Base-by-base conservation (phyloP, 495 filamentous ascomycete genomes). In the Recurvomyces mirabilis region DNA sequence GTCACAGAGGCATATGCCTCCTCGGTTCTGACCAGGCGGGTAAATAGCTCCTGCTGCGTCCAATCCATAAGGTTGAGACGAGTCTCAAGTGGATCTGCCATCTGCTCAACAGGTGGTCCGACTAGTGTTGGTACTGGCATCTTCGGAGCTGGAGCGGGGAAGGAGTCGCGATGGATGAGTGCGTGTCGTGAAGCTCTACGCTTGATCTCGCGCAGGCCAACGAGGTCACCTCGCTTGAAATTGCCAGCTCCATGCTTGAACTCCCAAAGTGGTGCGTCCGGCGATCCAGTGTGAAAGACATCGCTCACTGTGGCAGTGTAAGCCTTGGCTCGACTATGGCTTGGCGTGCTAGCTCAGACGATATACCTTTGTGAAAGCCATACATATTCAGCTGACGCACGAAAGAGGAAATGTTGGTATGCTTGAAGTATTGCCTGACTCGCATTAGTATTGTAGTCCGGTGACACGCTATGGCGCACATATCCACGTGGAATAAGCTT, bases 351-450 rank as follows among this genome's bases (percentile, higher is more conserved):
- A n/a, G n/a, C n/a, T n/a, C n/a, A 18, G 14, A n/a, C 12, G 15
- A 48, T 71, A 38, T 70, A 91, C 91, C 91, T 87, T 98, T 98
- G 65, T 98, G 91, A 68, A 98, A 98, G 1, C 91, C 91, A 55
- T 98, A 98, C 91, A 98, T 98, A 60, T 98, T 98, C 41, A 98
- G 69, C 65, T 98, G 91, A 37, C 91, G 78, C 26, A 98, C 91
- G 60, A 98, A 98, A 9, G 91, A 98, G 4, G 91, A 95, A 42
- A 96, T 93, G 59, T 98, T 98, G 47, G 91, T 98, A 62, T 98
- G 91, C 60, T 98, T 98, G 64, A 98, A 98, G 62, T 98, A 98
- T 77, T 60, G 60, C 41, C 64, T 93, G 77, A 45, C 79, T 82
- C 26, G 32, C 23, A 23, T 34, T 35, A 45, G 41, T 26, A 45